Evolutionary conservation across 345 rosid species (phyloP).

Genomic region (Camelina hispida): DNA sequence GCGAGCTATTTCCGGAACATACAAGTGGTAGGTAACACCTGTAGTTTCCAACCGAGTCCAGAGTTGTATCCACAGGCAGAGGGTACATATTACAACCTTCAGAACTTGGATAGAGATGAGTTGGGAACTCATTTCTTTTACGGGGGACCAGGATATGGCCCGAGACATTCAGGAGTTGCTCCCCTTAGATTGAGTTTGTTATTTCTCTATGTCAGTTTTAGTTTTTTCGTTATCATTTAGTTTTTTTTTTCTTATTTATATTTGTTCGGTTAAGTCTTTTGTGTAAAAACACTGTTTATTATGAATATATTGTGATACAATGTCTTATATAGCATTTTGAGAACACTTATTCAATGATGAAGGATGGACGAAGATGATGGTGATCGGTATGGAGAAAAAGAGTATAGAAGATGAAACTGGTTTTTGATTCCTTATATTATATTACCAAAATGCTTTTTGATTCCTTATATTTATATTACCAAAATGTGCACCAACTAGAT

Average conservation of each 20-base stretch:
- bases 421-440: too few species aligned
- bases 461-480: too few species aligned
- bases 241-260: background rate
- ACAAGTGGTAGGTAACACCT: background rate
- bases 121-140: background rate
- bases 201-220: background rate
- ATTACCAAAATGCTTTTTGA: too few species aligned
- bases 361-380: too few species aligned
- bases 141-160: background rate
- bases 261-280: background rate
- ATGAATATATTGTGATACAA: background rate
- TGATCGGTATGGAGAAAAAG: too few species aligned
- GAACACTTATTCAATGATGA: too few species aligned
- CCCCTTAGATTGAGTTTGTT: background rate
- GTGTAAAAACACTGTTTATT: background rate
- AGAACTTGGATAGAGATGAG: background rate
- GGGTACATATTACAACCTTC: background rate
- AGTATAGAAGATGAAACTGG: too few species aligned
- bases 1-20: background rate
- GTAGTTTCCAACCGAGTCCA: background rate
- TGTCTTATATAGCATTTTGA: background rate
- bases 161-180: background rate
- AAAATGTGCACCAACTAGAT: too few species aligned
- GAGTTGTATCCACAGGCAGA: background rate
- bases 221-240: background rate